A percentile compares a stretch with the other conserved stretches of the same genome.
phyloP scores from a whole-genome alignment of 805 yeast genomes.

The Alloascoidea africana region DNA sequence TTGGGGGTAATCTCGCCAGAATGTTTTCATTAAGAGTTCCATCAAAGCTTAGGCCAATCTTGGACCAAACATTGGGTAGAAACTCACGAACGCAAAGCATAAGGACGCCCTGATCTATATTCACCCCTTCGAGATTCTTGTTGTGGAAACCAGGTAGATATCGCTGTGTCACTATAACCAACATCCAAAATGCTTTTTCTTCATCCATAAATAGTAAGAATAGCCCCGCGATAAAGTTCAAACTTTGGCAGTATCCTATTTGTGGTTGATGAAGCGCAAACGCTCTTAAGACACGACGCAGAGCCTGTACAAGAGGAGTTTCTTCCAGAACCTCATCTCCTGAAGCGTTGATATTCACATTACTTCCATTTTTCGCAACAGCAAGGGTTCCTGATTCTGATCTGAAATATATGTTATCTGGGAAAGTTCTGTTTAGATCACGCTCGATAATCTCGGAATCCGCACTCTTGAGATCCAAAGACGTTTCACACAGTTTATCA shows the following conservation, averaged over 20 bases:
- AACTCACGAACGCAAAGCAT: slow-evolving; percentile 78
- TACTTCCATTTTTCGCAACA: neutral
- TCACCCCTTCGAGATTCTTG: slow-evolving; percentile 82
- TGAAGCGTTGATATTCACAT: slow-evolving; percentile 2
- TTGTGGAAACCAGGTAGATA: slow-evolving; percentile 89
- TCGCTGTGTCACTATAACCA: slow-evolving; percentile 74
- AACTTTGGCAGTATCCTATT: slow-evolving; percentile 91
- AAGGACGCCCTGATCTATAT: slow-evolving; percentile 86
- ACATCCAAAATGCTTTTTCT: slow-evolving; percentile 90
- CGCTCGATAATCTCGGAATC: slow-evolving; percentile 91
- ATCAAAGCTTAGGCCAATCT: slow-evolving; percentile 25
- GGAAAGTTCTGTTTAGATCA: slow-evolving; percentile 87
- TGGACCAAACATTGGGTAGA: slow-evolving; percentile 68
- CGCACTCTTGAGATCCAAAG: slow-evolving; percentile 36
- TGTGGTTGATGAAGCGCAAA: slow-evolving; percentile 78
- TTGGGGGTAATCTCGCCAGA: slow-evolving; percentile 69
- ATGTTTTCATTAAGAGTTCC: slow-evolving; percentile 29
- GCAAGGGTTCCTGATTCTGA: neutral
- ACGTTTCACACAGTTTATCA: slow-evolving; percentile 46
- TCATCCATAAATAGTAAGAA: slow-evolving; percentile 76
- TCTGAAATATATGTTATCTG: slow-evolving; percentile 78
- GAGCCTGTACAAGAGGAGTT: slow-evolving; percentile 47
- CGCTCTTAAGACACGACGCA: slow-evolving; percentile 70
- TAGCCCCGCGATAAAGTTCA: slow-evolving; percentile 85
- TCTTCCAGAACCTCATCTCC: slow-evolving; percentile 23